Conservation (phyloP, 331 rosid species). For the Phaseolus coccineus region DNA sequence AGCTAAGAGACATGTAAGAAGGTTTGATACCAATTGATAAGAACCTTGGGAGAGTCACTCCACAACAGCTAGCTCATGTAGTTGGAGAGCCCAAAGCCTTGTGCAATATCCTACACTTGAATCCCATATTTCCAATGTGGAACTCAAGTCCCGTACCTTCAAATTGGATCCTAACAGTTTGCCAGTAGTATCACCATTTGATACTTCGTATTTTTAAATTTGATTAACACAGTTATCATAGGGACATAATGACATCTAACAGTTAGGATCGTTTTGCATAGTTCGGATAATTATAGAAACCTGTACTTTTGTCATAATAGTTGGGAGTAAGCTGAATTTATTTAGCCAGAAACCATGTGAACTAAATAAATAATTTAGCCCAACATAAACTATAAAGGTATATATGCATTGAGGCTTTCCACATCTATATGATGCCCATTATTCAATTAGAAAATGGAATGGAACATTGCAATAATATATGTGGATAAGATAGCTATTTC, state of each 20-base stretch:
- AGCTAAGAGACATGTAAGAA: not conserved
- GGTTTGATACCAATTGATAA: not conserved
- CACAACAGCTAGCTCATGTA: not conserved
- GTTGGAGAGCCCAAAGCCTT: not conserved
- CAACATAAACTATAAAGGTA: not conserved
- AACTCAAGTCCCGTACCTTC: not conserved
- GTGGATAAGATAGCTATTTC: not conserved
- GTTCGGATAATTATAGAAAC: not conserved
- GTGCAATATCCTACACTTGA: not conserved
- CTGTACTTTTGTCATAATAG: not conserved
- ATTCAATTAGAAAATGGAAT: not conserved
- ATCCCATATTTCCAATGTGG: not conserved
- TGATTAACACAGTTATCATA: constrained; percentile 21
- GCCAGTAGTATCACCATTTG: not conserved
- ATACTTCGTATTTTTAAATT: not conserved
- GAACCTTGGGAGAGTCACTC: not conserved
- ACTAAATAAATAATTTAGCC: constrained; percentile 9
- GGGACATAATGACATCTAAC: not conserved
- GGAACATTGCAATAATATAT: not conserved
- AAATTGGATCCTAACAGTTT: not conserved
- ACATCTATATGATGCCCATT: not conserved
- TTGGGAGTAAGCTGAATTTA: constrained; percentile 2
- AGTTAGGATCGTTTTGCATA: not conserved
- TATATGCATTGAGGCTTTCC: not conserved
- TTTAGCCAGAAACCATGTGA: constrained; percentile 5